Base-by-base conservation (phyloP, 345 rosid genomes). In the Boechera divaricarpa region DNA sequence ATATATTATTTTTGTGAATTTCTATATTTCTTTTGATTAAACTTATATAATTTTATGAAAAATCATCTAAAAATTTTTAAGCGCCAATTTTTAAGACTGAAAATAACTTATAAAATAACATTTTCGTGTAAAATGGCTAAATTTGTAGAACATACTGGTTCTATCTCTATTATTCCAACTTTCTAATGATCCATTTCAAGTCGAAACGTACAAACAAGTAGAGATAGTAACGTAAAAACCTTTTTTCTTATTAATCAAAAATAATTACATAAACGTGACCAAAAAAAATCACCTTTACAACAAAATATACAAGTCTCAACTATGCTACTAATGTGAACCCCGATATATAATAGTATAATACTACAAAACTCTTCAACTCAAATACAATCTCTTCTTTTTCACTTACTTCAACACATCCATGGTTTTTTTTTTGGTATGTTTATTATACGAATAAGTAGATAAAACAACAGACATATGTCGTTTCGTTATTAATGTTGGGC, bases 401-500 rank as follows among this genome's bases (percentile, higher is more conserved):
- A 42, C 47, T 42, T 42, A 42, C 47, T 42, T 12, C 47, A 42
- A 24, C 32, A 26, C 57, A 53, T 24, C n/a, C 7, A 11, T 18
- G 21, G n/a, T 24, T 1, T 18, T 41, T 44, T 53, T 28, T 54
- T 29, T 4, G 42, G 31, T 29, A 8, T 52, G 9, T 13, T 32
- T 52, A 24, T 15, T 5, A 33, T 13, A 56, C 4, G 51, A 32
- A 21, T 21, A 21, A 21, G 35, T 21, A 44, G 2, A 55, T 44
- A 65, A 65, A 65, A 11, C 31, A 74, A 66, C 21, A 75, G 61
- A 67, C 7, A 28, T 49, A 13, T 32, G 77, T 59, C 41, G 55
- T 31, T 38, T 12, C 13, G 68, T 51, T 49, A 60, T 68, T 60
- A 76, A 68, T 51, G 74, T 29, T 13, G 69, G 79, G 29, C 55